Evolutionary conservation across 73 alveolate species (phyloP).

Genomic region (Breviolum minutum): DNA sequence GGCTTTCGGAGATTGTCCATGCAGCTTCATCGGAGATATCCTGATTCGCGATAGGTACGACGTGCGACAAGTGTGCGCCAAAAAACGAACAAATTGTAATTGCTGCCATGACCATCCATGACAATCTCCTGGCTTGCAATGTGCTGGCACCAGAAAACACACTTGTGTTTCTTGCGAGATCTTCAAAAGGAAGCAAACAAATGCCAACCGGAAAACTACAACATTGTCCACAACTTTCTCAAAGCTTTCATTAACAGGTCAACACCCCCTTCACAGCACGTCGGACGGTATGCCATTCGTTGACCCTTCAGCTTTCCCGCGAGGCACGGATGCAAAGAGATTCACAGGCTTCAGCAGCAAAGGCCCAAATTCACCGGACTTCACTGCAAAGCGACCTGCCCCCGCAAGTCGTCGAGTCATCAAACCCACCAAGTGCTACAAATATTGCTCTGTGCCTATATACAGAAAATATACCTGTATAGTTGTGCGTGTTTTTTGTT

Average conservation of each 20-base stretch:
- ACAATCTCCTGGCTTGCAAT: background rate
- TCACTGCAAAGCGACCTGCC: slow-evolving; percentile 40
- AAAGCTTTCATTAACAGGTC: no score
- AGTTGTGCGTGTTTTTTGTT: background rate
- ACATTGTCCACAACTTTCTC: no score
- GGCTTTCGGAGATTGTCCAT: slow-evolving; percentile 13
- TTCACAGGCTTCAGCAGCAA: slow-evolving; percentile 40
- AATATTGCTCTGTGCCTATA: background rate
- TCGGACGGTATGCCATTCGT: no score
- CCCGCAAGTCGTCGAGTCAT: no score
- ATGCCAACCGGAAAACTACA: no score
- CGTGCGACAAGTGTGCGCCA: background rate
- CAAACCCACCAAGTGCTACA: no score
- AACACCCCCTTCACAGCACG: no score
- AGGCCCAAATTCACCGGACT: background rate
- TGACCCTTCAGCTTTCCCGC: background rate
- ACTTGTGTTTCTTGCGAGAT: no score
- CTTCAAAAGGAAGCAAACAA: no score
- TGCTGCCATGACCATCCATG: background rate
- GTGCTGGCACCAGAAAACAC: no score
- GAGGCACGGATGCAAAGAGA: slow-evolving; percentile 31
- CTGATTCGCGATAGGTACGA: background rate
- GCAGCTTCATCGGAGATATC: background rate
- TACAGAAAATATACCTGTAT: background rate
- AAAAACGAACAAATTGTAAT: background rate